phyloP scores from a whole-genome alignment of 2,329 filamentous ascomycete species.

The Fusarium denticulatum region DNA sequence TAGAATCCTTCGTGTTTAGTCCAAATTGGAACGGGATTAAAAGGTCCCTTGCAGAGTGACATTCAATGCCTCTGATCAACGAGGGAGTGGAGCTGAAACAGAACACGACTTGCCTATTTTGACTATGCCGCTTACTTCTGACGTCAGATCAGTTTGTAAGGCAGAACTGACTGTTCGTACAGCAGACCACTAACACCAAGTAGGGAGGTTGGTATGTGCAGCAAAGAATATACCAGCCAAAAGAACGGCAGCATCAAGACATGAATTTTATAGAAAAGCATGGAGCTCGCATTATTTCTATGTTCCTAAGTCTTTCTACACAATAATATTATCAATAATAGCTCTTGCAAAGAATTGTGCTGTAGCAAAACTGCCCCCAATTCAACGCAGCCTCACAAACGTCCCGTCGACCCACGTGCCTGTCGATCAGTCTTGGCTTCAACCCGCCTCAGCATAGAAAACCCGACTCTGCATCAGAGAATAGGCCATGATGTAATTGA shows the following conservation, averaged over 20 bases:
- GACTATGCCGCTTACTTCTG: background rate
- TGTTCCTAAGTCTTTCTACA: background rate
- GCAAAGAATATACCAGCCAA: background rate
- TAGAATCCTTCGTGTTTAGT: background rate
- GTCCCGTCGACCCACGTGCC: conserved; percentile 15
- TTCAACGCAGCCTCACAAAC: background rate
- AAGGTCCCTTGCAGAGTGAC: background rate
- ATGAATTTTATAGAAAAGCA: background rate
- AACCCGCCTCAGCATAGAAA: background rate
- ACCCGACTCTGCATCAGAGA: background rate
- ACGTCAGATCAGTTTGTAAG: background rate
- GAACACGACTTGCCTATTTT: conserved; percentile 17
- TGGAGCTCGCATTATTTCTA: background rate
- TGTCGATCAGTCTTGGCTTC: conserved; percentile 19
- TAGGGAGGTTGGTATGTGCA: background rate
- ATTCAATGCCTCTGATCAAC: background rate
- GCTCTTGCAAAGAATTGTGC: background rate
- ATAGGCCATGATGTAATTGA: conserved; percentile 9
- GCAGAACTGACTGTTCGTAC: background rate
- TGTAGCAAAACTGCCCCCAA: background rate
- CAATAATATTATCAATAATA: background rate
- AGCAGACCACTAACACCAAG: background rate
- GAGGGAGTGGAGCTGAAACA: conserved; percentile 1
- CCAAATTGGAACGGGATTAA: background rate
- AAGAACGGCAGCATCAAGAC: too few relatives aligned